Evolutionary conservation across 495 filamentous ascomycete species (phyloP), one percentile per base, ranked within the genome.

Genomic region (Tuber umbilicatum): DNA sequence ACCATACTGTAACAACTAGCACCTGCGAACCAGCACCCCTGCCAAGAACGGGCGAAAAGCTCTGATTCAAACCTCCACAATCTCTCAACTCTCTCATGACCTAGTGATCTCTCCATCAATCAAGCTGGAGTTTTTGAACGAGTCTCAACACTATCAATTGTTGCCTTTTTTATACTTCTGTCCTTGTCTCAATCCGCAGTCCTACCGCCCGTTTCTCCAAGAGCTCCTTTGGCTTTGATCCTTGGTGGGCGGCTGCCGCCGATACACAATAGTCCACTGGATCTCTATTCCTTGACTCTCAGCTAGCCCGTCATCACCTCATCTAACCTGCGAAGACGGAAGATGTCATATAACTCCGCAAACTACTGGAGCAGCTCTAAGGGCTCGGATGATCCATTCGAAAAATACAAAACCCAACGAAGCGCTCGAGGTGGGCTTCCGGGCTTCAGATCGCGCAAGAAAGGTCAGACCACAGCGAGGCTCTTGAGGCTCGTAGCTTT

Each of bases 381-480:
- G 40, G 77, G 78, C 45, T 78, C 73, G 60, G 77, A 79, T 73
- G 78, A 78, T 50, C 77, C 77, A 31, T 79, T 79, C 69, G 77
- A 79, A 73, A 79, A 79, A 50, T 79, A 79, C 69, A 79, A 71
- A 70, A 71, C 77, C 45, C 77, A 79, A 47, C 73, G 77, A 37
- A 78, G 68, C 74, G 43, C 77, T 41, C 45, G 72, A 40, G n/a
- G 69, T 9, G 69, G 78, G 35, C 47, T 78, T 6, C 75, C 73
- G 23, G 45, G 77, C 41, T 78, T 79, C 69, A 74, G 77, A 68
- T 76, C 76, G 10, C 72, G 76, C 42, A 74, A 77, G 76, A 74
- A 73, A 60, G 68, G 77, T 31, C 76, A 78, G 47, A 68, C 55
- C 16, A 71, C 39, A 39, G 70, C 21, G 41, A 79, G 69, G 60